Conservation (phyloP, 768 basidiomycete species). For the Lentinula lateritia region DNA sequence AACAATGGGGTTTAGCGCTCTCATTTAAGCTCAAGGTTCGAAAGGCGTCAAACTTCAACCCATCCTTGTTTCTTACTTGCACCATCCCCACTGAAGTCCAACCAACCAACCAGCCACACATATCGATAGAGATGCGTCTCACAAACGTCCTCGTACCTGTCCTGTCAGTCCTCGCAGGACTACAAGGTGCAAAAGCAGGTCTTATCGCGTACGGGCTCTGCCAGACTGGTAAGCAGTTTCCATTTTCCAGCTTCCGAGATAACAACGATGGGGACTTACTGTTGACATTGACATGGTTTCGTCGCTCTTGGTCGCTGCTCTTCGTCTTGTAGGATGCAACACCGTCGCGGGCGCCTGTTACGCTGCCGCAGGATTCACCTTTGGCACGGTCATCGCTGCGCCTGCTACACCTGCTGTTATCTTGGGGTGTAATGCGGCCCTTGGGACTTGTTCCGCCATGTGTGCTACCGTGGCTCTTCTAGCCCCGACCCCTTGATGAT, state of each 20-base stretch:
- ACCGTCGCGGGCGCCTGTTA: slow-evolving; percentile 34
- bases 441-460: slow-evolving; percentile 13
- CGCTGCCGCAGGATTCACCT: slow-evolving; percentile 30
- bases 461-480: slow-evolving; percentile 9
- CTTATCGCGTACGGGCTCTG: slow-evolving; percentile 29
- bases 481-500: slow-evolving; percentile 7
- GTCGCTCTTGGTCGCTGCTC: background rate
- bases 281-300: background rate
- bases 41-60: background rate
- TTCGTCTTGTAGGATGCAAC: slow-evolving; percentile 23
- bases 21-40: background rate
- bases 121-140: background rate
- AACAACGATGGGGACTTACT: too few species aligned
- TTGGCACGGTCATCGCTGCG: slow-evolving; percentile 34
- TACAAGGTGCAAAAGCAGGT: slow-evolving; percentile 16
- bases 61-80: background rate
- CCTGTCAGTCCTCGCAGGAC: background rate
- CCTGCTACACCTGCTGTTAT: slow-evolving; percentile 27
- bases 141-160: background rate
- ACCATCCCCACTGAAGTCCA: background rate
- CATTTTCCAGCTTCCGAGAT: background rate
- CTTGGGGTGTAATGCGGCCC: slow-evolving; percentile 32
- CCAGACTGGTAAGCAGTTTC: slow-evolving; percentile 30
- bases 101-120: background rate
- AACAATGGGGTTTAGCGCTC: background rate